Base-by-base conservation (phyloP, 306 rosid species). In the Crotalaria pallida region DNA sequence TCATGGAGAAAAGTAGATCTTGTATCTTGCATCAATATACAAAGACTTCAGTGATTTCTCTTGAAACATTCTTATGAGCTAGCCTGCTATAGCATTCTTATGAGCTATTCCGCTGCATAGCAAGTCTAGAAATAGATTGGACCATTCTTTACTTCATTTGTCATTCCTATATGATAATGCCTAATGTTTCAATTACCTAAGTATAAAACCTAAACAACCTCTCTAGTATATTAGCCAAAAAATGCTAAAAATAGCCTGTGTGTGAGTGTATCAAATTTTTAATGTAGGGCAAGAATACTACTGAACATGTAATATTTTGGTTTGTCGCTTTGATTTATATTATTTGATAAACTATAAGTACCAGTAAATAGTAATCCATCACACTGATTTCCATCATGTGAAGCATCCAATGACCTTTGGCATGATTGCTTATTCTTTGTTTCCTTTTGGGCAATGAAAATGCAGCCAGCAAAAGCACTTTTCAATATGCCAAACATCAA, bases 311-410 rank as follows among this genome's bases (percentile, higher is more conserved):
- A 40, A 34, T 72, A 64, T 52, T 79, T 60, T 0, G 26, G 77
- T 67, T 41, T 21, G 57, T 3, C 65, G 63, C 59, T 67, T 58
- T 58, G 55, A 72, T 65, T 50, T 19, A 65, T 57, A n/a, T 65
- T 38, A 18, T 29, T 48, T 60, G 59, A 73, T 60, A 60, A 73
- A 43, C 2, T 22, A 2, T 58, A 27, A 6, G 34, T 45, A 48
- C 71, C 44, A 19, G 38, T 65, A 55, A n/a, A n/a, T 34, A 10
- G 5, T 61, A 15, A 22, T 62, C 13, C 36, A 9, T 24, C 52
- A 13, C 47, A 68, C 13, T 56, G 73, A 62, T n/a, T 33, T 62
- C 13, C 10, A 53, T 55, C 53, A 53, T 48, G 16, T 50, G 43
- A 64, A 64, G 16, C 36, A 61, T 29, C 6, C 66, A 33, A 34